Evolutionary conservation across 2,329 filamentous ascomycete genomes (phyloP).

Genomic region (Graphiopsis chlorocephala): DNA sequence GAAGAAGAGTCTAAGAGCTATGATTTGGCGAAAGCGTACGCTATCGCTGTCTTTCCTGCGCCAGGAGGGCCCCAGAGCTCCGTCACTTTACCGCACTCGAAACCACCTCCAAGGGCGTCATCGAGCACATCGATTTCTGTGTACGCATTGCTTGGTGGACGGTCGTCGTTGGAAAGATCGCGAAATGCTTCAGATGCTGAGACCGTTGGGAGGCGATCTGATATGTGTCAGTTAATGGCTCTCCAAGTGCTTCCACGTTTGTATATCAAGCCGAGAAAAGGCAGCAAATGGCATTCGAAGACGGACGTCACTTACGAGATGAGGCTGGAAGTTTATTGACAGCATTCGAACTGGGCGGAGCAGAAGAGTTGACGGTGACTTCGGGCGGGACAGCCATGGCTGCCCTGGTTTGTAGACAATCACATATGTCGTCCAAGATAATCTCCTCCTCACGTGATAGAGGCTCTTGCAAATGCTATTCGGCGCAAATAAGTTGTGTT

Average conservation of each 20-base stretch:
- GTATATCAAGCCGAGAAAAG: neutral
- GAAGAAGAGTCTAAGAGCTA: neutral
- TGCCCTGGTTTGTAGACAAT: slow-evolving; percentile 5
- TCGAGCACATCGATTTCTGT: slow-evolving; percentile 52
- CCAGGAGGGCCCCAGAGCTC: slow-evolving; percentile 88
- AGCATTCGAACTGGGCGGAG: slow-evolving; percentile 18
- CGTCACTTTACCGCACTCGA: slow-evolving; percentile 73
- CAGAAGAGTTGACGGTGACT: slow-evolving; percentile 12
- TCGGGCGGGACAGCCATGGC: slow-evolving; percentile 21
- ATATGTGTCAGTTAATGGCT: neutral
- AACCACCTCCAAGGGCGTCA: slow-evolving; percentile 51
- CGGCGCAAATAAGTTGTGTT: neutral
- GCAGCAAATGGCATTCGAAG: neutral
- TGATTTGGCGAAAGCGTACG: slow-evolving; percentile 39
- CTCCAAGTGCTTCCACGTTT: neutral
- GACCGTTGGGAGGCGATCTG: slow-evolving; percentile 74
- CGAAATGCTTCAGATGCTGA: slow-evolving; percentile 71
- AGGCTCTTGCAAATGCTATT: neutral
- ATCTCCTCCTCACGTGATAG: neutral
- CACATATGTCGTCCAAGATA: neutral
- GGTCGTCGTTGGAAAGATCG: slow-evolving; percentile 48
- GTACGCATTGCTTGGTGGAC: slow-evolving; percentile 45
- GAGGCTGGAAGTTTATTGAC: slow-evolving; percentile 30
- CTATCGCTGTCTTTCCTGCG: slow-evolving; percentile 78
- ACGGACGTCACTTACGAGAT: slow-evolving; percentile 35